Conservation (phyloP, 345 rosid species). For the Heritiera fomes region DNA sequence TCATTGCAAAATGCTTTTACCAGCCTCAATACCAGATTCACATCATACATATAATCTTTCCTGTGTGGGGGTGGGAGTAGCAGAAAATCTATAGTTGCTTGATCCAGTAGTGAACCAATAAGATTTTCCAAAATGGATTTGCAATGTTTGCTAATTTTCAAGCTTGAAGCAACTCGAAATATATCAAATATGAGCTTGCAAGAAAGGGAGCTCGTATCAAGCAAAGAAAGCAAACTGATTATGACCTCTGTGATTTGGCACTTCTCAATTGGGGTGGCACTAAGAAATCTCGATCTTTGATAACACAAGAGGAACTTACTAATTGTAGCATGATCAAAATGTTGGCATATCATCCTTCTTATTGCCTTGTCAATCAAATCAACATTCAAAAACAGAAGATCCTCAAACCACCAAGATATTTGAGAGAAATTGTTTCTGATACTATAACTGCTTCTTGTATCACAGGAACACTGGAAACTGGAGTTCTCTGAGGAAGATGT, state of each 20-base stretch:
- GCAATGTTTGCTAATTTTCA: constrained; percentile 29
- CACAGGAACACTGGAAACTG: constrained; percentile 33
- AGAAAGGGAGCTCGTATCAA: constrained; percentile 36
- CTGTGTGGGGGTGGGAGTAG: constrained; percentile 35
- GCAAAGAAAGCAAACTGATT: constrained; percentile 36
- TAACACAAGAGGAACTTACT: constrained; percentile 45
- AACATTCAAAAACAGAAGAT: constrained; percentile 40
- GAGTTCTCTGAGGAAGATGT: constrained; percentile 38
- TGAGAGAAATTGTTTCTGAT: constrained; percentile 25
- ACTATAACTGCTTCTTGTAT: constrained; percentile 38
- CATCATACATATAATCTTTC: constrained; percentile 42
- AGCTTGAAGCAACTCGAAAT: constrained; percentile 30
- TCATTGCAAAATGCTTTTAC: constrained; percentile 33
- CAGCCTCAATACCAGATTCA: constrained; percentile 49
- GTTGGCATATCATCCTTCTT: constrained; percentile 30
- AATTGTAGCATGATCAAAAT: constrained; percentile 34
- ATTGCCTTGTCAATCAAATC: constrained; percentile 35
- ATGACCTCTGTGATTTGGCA: constrained; percentile 29
- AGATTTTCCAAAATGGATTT: constrained; percentile 39
- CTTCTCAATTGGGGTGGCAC: constrained; percentile 28
- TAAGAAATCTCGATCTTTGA: constrained; percentile 32
- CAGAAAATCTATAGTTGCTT: constrained; percentile 47
- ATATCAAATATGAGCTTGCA: constrained; percentile 46
- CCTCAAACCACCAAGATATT: constrained; percentile 50
- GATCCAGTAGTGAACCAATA: constrained; percentile 50